Conservation (phyloP, 495 filamentous ascomycete species). For the Trichoderma gamsii region DNA sequence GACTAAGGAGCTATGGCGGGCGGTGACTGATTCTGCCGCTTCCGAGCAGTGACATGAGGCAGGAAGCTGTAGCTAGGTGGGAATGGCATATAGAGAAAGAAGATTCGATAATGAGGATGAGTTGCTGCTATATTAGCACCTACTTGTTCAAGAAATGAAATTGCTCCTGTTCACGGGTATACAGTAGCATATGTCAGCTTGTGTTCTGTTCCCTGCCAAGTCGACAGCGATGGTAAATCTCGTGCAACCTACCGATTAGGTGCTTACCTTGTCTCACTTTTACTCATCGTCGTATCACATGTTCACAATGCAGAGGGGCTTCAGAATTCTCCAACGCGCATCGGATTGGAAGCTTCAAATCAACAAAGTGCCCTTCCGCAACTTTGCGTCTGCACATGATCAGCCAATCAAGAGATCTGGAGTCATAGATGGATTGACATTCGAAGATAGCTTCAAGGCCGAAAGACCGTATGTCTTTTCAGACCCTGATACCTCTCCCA, state of each 20-base stretch:
- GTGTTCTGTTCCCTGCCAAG: no score
- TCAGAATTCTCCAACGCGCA: neutral
- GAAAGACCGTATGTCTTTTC: neutral
- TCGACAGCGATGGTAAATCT: no score
- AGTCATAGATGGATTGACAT: neutral
- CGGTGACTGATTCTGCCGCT: constrained; percentile 14
- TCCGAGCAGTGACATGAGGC: neutral
- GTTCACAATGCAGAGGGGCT: neutral
- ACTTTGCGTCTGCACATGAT: neutral
- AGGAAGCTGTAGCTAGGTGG: neutral
- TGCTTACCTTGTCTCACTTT: no score
- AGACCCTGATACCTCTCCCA: neutral
- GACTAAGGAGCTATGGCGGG: constrained; percentile 1
- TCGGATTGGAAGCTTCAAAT: neutral
- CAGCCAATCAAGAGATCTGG: neutral
- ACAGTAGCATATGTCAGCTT: no score
- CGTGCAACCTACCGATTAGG: no score
- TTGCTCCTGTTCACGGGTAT: no score
- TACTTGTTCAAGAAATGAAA: no score
- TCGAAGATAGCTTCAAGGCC: constrained; percentile 6
- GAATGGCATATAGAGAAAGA: neutral
- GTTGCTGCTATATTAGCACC: no score
- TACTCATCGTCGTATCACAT: neutral
- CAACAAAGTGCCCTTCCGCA: neutral
- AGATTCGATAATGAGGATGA: no score